Base-by-base conservation (phyloP, 2,329 filamentous ascomycete species). In the Myotisia sp. region DNA sequence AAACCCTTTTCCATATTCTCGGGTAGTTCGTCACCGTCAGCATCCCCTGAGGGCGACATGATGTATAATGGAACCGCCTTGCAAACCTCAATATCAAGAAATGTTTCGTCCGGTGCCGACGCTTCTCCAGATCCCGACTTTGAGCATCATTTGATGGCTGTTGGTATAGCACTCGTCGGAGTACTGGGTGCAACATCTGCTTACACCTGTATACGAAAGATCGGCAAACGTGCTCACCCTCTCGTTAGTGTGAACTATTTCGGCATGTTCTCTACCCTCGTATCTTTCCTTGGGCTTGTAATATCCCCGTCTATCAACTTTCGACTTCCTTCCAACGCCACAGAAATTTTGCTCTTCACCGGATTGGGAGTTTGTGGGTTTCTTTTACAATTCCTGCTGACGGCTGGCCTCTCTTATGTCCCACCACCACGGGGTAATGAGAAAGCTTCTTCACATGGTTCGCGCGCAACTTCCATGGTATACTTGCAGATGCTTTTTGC, bases 241-340 rank as follows among this genome's bases (percentile, higher is more conserved):
- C 63, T 93, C n/a, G 74, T 92, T 37, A 79, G 73, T 2, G 82
- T 92, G 37, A 92, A 83, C 47, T 92, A 86, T 56, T 92, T 93
- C 49, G 74, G 75, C 3, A 61, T 65, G 0, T 77, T 72, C 60
- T 81, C 77, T 46, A 77, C 73, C 0, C 46, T 85, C 2, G 74
- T 92, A 30, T 76, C 76, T 27, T 51, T 68, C 2, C 45, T 71
- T 1, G 71, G 71, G 19, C 70, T 92, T 43, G 42, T 69, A 3
- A 47, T 58, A 2, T 42, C 77, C 3, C 71, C 73, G 2, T 61
- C 59, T 5, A 63, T 76, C 4, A 65, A 65, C 1, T 72, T 78
- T 41, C 52, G 71, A 4, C 52, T 76, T 1, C 74, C 74, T 0
- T 55, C 53, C 0, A 65, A 63, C 8, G 22, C 56, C 3, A 59